A percentile compares a stretch with the other conserved stretches of the same genome.
These are phyloP conservation scores for Cadophora malorum DNA, from an alignment of 2,329 filamentous ascomycete genomes.

Conservation along the genomic window DNA sequence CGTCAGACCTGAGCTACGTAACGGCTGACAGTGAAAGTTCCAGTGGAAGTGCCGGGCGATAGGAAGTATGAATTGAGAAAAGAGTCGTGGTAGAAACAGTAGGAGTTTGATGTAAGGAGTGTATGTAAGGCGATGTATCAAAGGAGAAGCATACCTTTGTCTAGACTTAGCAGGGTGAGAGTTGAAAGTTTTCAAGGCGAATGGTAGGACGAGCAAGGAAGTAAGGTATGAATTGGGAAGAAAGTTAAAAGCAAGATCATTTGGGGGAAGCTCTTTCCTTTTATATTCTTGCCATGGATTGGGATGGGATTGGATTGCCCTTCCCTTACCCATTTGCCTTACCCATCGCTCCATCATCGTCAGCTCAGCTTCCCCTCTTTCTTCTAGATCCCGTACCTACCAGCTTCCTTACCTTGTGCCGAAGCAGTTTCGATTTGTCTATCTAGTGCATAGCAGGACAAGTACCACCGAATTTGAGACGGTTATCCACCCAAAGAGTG, in stretches of 20 bases:
- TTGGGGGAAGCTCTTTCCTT: conserved; percentile 20
- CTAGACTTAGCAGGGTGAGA: conserved; percentile 7
- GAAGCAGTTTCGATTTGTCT: conserved; percentile 17
- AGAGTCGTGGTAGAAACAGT: background rate
- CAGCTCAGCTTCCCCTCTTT: background rate
- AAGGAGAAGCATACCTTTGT: conserved; percentile 21
- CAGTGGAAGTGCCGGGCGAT: conserved; percentile 13
- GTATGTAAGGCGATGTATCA: background rate
- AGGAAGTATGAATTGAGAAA: conserved; percentile 8
- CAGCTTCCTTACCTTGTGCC: background rate
- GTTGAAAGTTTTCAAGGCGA: background rate
- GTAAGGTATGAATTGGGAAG: background rate
- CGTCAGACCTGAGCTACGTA: conserved; percentile 20
- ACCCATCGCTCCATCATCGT: background rate
- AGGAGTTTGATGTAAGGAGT: background rate
- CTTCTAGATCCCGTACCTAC: conserved; percentile 17
- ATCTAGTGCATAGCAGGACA: background rate
- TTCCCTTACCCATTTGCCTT: background rate
- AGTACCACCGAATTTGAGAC: background rate
- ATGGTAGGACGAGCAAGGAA: conserved; percentile 1
- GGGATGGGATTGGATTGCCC: background rate
- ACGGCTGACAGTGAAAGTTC: conserved; percentile 8
- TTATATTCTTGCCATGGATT: conserved; percentile 12
- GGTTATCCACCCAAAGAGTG: conserved; percentile 2
- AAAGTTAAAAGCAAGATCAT: background rate